These are phyloP conservation scores for Pezicula radicicola DNA, from an alignment of 2,329 filamentous ascomycete species.

Conservation along the genomic window DNA sequence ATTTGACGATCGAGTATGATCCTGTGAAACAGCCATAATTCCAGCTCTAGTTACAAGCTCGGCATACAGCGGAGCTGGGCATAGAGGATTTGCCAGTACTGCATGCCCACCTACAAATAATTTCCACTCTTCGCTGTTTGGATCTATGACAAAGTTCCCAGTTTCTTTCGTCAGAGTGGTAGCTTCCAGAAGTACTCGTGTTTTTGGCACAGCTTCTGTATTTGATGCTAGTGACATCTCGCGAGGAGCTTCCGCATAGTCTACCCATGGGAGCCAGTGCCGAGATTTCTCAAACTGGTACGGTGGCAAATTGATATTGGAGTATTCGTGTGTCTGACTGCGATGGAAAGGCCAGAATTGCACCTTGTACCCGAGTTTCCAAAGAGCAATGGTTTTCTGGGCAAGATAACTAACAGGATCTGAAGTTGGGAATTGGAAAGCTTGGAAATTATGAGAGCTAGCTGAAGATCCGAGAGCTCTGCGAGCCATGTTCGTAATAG, in stretches of 20 bases:
- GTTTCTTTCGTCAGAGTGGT: too few species aligned
- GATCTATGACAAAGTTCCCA: not conserved
- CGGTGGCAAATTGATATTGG: not conserved
- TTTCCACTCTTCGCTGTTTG: not conserved
- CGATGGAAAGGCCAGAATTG: slow-evolving; percentile 1
- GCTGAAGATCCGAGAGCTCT: slow-evolving; percentile 8
- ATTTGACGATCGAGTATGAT: too few species aligned
- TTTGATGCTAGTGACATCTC: not conserved
- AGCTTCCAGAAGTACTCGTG: too few species aligned
- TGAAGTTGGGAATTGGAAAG: not conserved
- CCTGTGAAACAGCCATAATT: too few species aligned
- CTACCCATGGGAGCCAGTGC: slow-evolving; percentile 2
- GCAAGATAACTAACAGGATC: not conserved
- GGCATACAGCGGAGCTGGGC: slow-evolving; percentile 1
- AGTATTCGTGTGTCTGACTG: not conserved
- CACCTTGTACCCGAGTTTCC: not conserved
- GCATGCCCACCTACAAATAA: not conserved
- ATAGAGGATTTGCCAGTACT: not conserved
- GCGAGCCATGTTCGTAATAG: slow-evolving; percentile 28
- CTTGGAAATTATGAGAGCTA: not conserved
- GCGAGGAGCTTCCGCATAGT: not conserved
- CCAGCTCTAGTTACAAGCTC: not conserved
- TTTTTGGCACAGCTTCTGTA: not conserved
- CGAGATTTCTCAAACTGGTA: slow-evolving; percentile 4
- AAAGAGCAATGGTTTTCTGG: not conserved